These are phyloP conservation scores for Syzygium malaccense DNA, from an alignment of 441 rosid genomes.

Conservation along the genomic window DNA sequence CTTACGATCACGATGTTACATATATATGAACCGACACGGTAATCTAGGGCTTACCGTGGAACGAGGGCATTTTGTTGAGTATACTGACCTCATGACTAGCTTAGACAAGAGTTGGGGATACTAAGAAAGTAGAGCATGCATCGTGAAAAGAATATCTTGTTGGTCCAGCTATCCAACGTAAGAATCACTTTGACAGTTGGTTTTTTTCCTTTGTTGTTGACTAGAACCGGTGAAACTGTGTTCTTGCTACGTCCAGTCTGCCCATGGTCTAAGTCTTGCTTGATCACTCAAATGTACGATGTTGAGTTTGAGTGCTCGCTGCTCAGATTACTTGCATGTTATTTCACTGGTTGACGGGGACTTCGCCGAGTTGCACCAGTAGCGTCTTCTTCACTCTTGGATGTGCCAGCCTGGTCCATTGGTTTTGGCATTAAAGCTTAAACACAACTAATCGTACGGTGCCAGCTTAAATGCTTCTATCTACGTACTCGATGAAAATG, in stretches of 20 bases:
- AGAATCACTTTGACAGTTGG: neutral
- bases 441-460: neutral
- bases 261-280: neutral
- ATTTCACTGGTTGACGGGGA: neutral
- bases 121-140: neutral
- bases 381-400: conserved; percentile 46
- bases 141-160: neutral
- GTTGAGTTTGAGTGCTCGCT: neutral
- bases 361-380: neutral
- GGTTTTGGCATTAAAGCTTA: neutral
- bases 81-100: neutral
- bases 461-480: neutral
- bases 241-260: neutral
- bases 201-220: too few species aligned
- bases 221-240: neutral
- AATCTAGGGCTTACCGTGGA: neutral
- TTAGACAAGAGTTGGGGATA: neutral
- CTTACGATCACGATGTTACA: too few species aligned
- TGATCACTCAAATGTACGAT: neutral
- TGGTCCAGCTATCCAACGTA: neutral
- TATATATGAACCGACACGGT: too few species aligned
- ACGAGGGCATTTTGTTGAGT: neutral
- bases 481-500: neutral
- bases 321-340: neutral
- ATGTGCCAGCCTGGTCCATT: neutral